Conservation (phyloP, 768 basidiomycete genomes). For the Cyclocybe aegerita region DNA sequence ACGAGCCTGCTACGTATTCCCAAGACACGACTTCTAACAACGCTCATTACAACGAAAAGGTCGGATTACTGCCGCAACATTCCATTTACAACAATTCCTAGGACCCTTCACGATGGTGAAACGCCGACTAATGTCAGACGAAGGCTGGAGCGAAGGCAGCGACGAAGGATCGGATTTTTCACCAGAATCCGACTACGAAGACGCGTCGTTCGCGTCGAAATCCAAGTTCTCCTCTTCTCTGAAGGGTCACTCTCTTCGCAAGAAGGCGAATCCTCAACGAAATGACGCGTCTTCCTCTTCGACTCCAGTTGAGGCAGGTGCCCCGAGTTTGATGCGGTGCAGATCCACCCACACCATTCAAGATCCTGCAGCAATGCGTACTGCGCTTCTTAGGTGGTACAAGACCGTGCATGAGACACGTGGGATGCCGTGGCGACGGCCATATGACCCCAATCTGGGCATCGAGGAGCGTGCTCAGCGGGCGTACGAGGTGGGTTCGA, state of each 20-base stretch:
- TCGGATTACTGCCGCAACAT: not conserved
- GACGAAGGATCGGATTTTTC: conserved; percentile 9
- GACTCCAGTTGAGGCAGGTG: conserved; percentile 10
- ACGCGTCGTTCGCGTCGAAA: conserved; percentile 17
- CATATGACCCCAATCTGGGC: conserved; percentile 52
- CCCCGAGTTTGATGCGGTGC: conserved; percentile 32
- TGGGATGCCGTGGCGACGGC: conserved; percentile 92
- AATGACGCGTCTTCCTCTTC: conserved; percentile 8
- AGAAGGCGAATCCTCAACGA: conserved; percentile 4
- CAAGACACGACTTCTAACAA: too few relatives aligned
- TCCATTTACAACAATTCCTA: not conserved
- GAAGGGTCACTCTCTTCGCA: conserved; percentile 8
- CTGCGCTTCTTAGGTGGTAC: conserved; percentile 71
- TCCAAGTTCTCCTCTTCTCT: not conserved
- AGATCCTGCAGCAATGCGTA: conserved; percentile 39
- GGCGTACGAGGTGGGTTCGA: conserved; percentile 76
- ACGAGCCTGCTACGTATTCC: too few relatives aligned
- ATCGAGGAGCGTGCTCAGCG: conserved; percentile 71
- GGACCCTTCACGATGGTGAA: conserved; percentile 17
- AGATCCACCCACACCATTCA: conserved; percentile 49
- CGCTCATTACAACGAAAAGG: too few relatives aligned
- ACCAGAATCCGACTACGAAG: conserved; percentile 15
- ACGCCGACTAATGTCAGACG: conserved; percentile 22
- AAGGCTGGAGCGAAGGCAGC: conserved; percentile 12
- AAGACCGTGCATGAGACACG: conserved; percentile 60